Evolutionary conservation across 371 early-diverging fungal genomes (phyloP).

Genomic region (Circinella umbellata): DNA sequence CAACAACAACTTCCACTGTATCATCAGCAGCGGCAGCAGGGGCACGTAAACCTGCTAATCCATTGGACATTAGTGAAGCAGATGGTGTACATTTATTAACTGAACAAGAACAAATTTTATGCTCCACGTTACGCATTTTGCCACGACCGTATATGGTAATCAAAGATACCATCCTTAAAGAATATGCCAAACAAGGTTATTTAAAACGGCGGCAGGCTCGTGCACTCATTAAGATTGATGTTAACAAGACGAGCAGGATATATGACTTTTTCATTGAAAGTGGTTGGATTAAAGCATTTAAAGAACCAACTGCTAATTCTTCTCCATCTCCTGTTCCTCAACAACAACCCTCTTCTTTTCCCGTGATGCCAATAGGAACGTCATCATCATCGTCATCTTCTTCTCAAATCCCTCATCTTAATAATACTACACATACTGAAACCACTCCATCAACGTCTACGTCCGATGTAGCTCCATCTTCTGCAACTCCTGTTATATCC

Average conservation of each 20-base stretch:
- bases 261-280: slow-evolving; percentile 90
- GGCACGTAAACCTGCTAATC: slow-evolving; percentile 63
- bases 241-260: slow-evolving; percentile 81
- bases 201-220: slow-evolving; percentile 79
- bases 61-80: slow-evolving; percentile 79
- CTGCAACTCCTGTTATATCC: not conserved
- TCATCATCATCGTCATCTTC: not conserved
- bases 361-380: not conserved
- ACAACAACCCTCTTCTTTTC: not conserved
- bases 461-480: not conserved
- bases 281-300: slow-evolving; percentile 83
- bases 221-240: slow-evolving; percentile 86
- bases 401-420: not conserved
- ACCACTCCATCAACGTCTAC: not conserved
- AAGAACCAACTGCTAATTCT: slow-evolving; percentile 30
- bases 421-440: not conserved
- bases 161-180: slow-evolving; percentile 87
- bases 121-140: slow-evolving; percentile 81
- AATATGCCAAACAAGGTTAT: slow-evolving; percentile 76
- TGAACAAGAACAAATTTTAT: slow-evolving; percentile 79
- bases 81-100: slow-evolving; percentile 89
- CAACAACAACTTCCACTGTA: slow-evolving; percentile 15
- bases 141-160: slow-evolving; percentile 88
- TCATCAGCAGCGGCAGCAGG: slow-evolving; percentile 39
- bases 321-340: slow-evolving; percentile 5